phyloP scores from a whole-genome alignment of 805 yeast species.

The Yarrowia phangngaensis region DNA sequence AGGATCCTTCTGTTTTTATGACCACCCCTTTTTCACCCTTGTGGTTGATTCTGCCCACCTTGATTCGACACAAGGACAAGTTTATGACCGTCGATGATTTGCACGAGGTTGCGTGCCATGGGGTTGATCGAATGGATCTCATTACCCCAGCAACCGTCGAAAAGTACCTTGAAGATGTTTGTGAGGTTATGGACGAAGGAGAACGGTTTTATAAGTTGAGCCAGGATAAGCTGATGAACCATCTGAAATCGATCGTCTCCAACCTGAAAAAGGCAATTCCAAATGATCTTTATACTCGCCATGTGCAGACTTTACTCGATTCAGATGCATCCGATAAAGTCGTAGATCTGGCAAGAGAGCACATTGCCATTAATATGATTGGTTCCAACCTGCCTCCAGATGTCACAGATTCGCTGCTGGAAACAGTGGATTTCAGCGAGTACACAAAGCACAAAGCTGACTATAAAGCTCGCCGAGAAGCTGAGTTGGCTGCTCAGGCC shows the following conservation, averaged over 20 bases:
- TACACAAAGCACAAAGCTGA: slow-evolving; percentile 4
- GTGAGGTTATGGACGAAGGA: slow-evolving; percentile 23
- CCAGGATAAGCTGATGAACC: neutral
- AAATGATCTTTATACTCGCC: slow-evolving; percentile 10
- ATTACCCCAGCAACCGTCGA: slow-evolving; percentile 8
- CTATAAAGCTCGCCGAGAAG: slow-evolving; percentile 5
- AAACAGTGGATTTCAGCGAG: slow-evolving; percentile 12
- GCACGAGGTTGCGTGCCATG: slow-evolving; percentile 12
- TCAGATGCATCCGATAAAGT: slow-evolving; percentile 11
- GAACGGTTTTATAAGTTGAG: slow-evolving; percentile 19
- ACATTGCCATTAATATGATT: slow-evolving; percentile 17
- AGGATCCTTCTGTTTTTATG: slow-evolving; percentile 24
- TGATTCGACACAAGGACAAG: slow-evolving; percentile 17
- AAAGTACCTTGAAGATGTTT: slow-evolving; percentile 13
- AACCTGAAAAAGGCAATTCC: slow-evolving; percentile 5
- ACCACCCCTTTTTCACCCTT: slow-evolving; percentile 23
- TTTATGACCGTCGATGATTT: slow-evolving; percentile 19
- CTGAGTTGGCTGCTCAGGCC: slow-evolving; percentile 6
- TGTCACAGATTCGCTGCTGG: slow-evolving; percentile 2
- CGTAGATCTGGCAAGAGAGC: slow-evolving; percentile 7
- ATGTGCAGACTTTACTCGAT: slow-evolving; percentile 9
- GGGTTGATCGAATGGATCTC: slow-evolving; percentile 15
- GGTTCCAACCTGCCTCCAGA: slow-evolving; percentile 22
- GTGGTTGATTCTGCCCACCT: slow-evolving; percentile 19
- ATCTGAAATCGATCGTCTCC: neutral